Conservation (phyloP, 73 alveolate species). For the Vitrella brassicaformis region DNA sequence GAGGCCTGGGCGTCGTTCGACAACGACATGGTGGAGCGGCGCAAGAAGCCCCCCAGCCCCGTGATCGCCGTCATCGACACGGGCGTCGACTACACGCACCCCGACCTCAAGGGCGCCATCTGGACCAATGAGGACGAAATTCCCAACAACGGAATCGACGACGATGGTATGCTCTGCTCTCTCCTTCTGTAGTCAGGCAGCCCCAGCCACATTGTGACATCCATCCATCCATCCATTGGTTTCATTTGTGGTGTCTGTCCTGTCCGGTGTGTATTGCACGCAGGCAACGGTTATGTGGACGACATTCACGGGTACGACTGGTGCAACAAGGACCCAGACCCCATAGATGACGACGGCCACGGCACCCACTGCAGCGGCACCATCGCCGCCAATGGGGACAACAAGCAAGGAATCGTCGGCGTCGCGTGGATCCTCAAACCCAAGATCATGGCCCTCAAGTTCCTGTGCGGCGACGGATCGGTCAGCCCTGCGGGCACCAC, state of each 20-base stretch:
- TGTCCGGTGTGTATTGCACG: no score
- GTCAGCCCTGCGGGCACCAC: neutral
- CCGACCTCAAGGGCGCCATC: conserved; percentile 17
- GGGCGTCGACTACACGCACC: conserved; percentile 31
- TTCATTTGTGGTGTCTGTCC: no score
- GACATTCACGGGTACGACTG: conserved; percentile 35
- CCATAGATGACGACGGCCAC: conserved; percentile 22
- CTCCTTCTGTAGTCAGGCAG: no score
- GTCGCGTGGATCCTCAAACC: conserved; percentile 32
- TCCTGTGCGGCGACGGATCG: neutral
- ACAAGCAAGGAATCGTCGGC: conserved; percentile 11
- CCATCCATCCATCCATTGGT: no score
- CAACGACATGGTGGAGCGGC: conserved; percentile 9
- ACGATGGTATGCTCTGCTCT: no score
- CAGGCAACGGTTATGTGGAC: conserved; percentile 32
- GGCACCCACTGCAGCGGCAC: conserved; percentile 42
- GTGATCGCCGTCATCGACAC: conserved; percentile 34
- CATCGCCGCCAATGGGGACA: conserved; percentile 23
- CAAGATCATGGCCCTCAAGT: conserved; percentile 21
- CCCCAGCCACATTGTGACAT: no score
- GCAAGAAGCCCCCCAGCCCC: no score
- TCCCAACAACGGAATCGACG: conserved; percentile 33
- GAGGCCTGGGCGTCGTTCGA: conserved; percentile 17
- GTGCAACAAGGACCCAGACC: conserved; percentile 5
- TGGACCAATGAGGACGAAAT: conserved; percentile 26